Evolutionary conservation across 495 filamentous ascomycete species (phyloP).

Genomic region (Hypoxylon fuscum): DNA sequence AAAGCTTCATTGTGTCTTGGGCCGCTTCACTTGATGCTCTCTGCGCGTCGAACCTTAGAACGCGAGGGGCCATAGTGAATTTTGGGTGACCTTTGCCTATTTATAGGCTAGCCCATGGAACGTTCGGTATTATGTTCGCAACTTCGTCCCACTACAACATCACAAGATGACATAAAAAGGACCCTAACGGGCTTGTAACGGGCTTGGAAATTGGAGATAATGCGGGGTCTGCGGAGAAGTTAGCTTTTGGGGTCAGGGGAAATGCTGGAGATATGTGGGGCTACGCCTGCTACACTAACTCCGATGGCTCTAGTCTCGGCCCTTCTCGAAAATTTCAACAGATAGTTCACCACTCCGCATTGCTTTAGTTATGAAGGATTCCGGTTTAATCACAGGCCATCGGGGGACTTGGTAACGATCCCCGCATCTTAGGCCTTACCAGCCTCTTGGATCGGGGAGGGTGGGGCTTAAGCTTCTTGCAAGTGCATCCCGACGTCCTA

Average conservation of each 20-base stretch:
- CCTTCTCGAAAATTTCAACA: neutral
- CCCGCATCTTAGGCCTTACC: no score
- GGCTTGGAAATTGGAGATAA: constrained; percentile 19
- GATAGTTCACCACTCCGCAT: neutral
- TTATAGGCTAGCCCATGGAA: constrained; percentile 10
- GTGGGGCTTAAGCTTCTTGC: no score
- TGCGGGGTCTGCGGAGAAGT: constrained; percentile 34
- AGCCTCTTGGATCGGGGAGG: no score
- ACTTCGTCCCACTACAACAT: constrained; percentile 1
- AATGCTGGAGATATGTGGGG: constrained; percentile 26
- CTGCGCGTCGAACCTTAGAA: neutral
- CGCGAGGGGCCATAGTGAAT: neutral
- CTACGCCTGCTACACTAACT: constrained; percentile 3
- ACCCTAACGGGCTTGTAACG: no score
- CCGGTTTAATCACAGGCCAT: no score
- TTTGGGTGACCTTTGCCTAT: neutral
- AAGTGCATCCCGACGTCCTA: no score
- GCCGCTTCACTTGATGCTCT: neutral
- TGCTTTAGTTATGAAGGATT: no score
- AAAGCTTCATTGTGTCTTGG: constrained; percentile 32
- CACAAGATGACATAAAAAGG: constrained; percentile 12
- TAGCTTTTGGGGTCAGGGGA: constrained; percentile 14
- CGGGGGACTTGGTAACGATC: no score
- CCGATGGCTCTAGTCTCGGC: constrained; percentile 22
- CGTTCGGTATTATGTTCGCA: constrained; percentile 5